Base-by-base conservation (phyloP, 2,329 filamentous ascomycete genomes). In the Penicillium sp. region DNA sequence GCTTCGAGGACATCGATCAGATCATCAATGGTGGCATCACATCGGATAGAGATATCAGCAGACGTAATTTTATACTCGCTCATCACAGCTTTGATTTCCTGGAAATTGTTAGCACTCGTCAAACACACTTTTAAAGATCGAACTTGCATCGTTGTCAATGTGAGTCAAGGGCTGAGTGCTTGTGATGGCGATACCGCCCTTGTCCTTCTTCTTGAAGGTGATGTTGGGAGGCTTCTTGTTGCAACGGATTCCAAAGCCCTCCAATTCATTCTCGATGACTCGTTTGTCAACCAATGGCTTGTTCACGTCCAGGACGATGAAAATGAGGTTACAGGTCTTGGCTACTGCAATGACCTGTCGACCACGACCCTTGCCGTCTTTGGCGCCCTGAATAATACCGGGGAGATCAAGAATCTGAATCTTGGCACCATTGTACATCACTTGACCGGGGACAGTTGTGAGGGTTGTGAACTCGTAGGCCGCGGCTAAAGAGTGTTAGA, bases 151-250 rank as follows among this genome's bases (percentile, higher is more conserved):
- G 64, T 91, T 83, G 72, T 94, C 90, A 68, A 99, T 96, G 75
- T 99, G 91, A 23, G 88, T 88, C 64, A 99, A 80, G 5, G 92
- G 91, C 41, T 94, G 88, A 2, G 94, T 99, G 76, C 85, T 94
- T n/a, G 92, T 96, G 70, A 99, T 94, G 69, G 90, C 92, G 70
- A 99, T 85, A 34, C 94, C 94, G 64, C 94, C 94, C 78, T 97
- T 97, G 76, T 99, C 94, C 81, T 99, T 99, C 82, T 99, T 99
- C 78, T 88, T 95, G 81, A 97, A 96, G n/a, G 94, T 90, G 68
- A 99, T 99, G 73, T 99, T 99, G 38, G 94, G 94, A 26, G 94
- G 94, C 66, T 86, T 79, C 80, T 97, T 99, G 81, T 99, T 99
- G 79, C 97, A 93, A 53, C 94, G 85, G 70, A 99, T 97, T 32